phyloP scores from a whole-genome alignment of 768 basidiomycete species.

The Macrolepiota fuliginosa region DNA sequence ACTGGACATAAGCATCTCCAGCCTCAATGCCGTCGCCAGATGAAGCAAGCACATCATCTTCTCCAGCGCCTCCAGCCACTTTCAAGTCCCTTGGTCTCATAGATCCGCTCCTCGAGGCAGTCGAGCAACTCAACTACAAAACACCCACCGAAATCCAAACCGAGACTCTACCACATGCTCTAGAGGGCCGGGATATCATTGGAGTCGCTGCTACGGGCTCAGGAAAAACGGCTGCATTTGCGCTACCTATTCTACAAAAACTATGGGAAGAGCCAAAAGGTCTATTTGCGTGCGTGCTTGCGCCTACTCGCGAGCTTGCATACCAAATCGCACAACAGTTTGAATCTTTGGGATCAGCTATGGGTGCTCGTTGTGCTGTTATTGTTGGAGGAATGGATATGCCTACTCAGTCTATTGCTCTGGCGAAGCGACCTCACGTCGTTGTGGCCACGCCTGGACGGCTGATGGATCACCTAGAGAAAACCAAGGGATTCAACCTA shows the following conservation, averaged over 20 bases:
- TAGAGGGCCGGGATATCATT: constrained; percentile 93
- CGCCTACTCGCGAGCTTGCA: constrained; percentile 97
- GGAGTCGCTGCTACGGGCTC: constrained; percentile 98
- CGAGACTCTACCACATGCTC: constrained; percentile 80
- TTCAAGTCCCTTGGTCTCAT: constrained; percentile 89
- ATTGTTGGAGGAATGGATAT: constrained; percentile 96
- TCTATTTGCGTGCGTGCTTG: constrained; percentile 89
- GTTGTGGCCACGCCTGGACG: constrained; percentile 95
- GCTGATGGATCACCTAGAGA: constrained; percentile 90
- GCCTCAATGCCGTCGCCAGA: constrained; percentile 58
- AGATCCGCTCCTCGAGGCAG: constrained; percentile 82
- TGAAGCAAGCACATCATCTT: constrained; percentile 49
- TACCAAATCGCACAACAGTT: constrained; percentile 99
- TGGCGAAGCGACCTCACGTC: constrained; percentile 93
- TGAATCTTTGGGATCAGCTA: constrained; percentile 84
- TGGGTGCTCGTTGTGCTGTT: constrained; percentile 89
- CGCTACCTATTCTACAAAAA: constrained; percentile 92
- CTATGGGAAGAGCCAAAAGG: constrained; percentile 95
- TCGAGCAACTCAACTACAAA: constrained; percentile 78
- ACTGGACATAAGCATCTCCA: constrained; percentile 4
- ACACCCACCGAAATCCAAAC: constrained; percentile 89
- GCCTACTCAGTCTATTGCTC: constrained; percentile 85
- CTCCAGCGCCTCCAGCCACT: constrained; percentile 35
- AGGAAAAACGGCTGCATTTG: constrained; percentile 98
- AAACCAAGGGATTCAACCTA: constrained; percentile 95